A percentile compares a stretch with the other conserved stretches of the same genome.
Evolutionary conservation across 495 filamentous ascomycete genomes (phyloP).

Genomic region (Echria macrotheca): DNA sequence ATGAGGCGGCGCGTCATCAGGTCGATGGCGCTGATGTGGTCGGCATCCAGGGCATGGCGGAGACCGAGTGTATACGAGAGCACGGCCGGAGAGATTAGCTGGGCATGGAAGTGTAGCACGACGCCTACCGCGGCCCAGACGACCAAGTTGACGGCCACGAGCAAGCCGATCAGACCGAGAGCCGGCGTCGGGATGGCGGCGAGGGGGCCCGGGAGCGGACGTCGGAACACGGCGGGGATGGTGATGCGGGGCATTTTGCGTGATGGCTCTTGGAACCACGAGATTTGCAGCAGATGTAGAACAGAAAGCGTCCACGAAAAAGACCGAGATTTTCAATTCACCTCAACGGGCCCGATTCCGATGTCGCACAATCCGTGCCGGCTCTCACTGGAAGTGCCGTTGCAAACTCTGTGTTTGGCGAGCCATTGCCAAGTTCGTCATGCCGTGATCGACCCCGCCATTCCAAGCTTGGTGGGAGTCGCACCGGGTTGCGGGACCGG

Average conservation of each 20-base stretch:
- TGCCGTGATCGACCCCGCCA: too few relatives aligned
- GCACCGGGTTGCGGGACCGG: too few relatives aligned
- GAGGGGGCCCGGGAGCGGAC: conserved; percentile 25
- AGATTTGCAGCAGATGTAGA: too few relatives aligned
- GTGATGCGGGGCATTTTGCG: conserved; percentile 8
- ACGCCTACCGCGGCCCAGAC: conserved; percentile 71
- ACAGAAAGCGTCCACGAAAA: too few relatives aligned
- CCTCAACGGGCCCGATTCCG: too few relatives aligned
- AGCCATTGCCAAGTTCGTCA: too few relatives aligned
- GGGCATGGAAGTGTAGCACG: conserved; percentile 51
- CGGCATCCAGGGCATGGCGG: conserved; percentile 90
- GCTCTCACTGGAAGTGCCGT: too few relatives aligned
- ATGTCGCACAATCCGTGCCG: too few relatives aligned
- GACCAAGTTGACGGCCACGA: conserved; percentile 61
- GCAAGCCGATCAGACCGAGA: conserved; percentile 57
- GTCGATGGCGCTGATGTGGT: conserved; percentile 96
- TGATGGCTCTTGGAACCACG: too few relatives aligned
- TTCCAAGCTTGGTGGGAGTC: too few relatives aligned
- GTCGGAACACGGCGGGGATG: conserved; percentile 8
- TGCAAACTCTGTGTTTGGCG: too few relatives aligned
- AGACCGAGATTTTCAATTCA: too few relatives aligned
- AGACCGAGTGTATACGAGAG: conserved; percentile 84
- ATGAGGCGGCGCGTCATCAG: conserved; percentile 91
- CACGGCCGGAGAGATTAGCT: conserved; percentile 70
- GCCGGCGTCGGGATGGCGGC: conserved; percentile 56